These are phyloP conservation scores for Colletotrichum tanaceti DNA, from an alignment of 2,329 filamentous ascomycete species.

Conservation along the genomic window DNA sequence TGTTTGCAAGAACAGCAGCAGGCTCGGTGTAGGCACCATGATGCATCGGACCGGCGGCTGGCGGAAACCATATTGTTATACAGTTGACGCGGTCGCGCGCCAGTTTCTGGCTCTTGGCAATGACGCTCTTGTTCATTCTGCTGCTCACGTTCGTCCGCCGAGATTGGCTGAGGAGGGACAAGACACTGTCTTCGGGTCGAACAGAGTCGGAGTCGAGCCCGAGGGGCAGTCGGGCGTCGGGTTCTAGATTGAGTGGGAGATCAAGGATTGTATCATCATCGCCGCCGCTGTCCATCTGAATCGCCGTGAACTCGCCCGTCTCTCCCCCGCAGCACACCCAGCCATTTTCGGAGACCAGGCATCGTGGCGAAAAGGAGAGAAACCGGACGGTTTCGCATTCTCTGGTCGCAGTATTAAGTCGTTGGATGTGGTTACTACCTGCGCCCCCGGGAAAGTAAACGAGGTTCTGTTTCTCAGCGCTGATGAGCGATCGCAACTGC, in stretches of 20 bases:
- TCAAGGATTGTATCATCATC: slow-evolving; percentile 46
- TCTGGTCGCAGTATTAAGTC: slow-evolving; percentile 74
- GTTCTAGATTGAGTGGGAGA: slow-evolving; percentile 48
- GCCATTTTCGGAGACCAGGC: slow-evolving; percentile 84
- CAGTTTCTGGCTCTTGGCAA: slow-evolving; percentile 64
- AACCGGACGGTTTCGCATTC: slow-evolving; percentile 80
- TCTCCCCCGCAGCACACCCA: slow-evolving; percentile 94
- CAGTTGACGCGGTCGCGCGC: slow-evolving; percentile 74
- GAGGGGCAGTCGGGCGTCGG: slow-evolving; percentile 49
- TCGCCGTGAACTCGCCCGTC: slow-evolving; percentile 85
- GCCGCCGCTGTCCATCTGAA: slow-evolving; percentile 67
- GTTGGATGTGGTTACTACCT: slow-evolving; percentile 73
- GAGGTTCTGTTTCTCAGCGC: slow-evolving; percentile 78
- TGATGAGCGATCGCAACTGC: slow-evolving; percentile 91
- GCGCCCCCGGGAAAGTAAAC: slow-evolving; percentile 87
- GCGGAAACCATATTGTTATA: slow-evolving; percentile 72
- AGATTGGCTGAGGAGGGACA: slow-evolving; percentile 54
- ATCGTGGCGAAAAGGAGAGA: slow-evolving; percentile 81
- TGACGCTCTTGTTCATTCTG: slow-evolving; percentile 57
- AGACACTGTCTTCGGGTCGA: slow-evolving; percentile 49
- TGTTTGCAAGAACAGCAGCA: slow-evolving; percentile 85
- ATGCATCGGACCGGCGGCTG: slow-evolving; percentile 48
- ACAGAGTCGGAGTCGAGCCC: slow-evolving; percentile 46
- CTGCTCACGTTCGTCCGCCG: slow-evolving; percentile 47
- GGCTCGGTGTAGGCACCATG: slow-evolving; percentile 59